Base-by-base conservation (phyloP, 164 flowering plant species). In the Umbellularia californica region DNA sequence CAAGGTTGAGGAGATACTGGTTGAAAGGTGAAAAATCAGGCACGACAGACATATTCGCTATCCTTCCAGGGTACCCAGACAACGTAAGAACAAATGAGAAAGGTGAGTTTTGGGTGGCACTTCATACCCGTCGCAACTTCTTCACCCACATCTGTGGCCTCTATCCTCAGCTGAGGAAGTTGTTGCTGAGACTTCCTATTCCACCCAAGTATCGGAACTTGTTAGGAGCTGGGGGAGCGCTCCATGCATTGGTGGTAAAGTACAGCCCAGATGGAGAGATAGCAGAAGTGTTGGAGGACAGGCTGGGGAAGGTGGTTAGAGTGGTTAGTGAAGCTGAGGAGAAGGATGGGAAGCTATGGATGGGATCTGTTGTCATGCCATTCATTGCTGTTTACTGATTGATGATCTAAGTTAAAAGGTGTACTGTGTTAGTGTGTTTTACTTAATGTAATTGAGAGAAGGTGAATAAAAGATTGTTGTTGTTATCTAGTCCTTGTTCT, bases 31-130 rank as follows among this genome's bases (percentile, higher is more conserved):
- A 90, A 70, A 92, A 92, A 70, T 95, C 90, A 12, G 97, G 97
- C 63, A 91, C 87, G n/a, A 76, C 87, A 19, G 97, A 91, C 41
- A 78, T 86, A 22, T 81, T 92, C 68, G 96, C 97, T 13, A 71
- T 84, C 67, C 82, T 92, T 20, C 95, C 95, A 6, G 98, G 98
- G 72, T 85, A 81, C 73, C 98, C 98, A 1, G 98, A 94, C 87
- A 94, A 92, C 55, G 88, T 95, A 12, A 81, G 99, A 70, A 88
- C 91, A 50, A 95, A 93, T 72, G 88, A 84, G 71, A 82, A 87
- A 30, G 98, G 99, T n/a, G 92, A 92, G 28, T 93, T 95, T 55
- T 93, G 98, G 99, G 98, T 95, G 30, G 99, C 93, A 58, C 58
- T 95, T 65, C 93, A 89, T 78, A 82, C 88, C 58, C 87, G 91